Evolutionary conservation across 352 stramenopile species (phyloP).

Genomic region (Globisporangium splendens): DNA sequence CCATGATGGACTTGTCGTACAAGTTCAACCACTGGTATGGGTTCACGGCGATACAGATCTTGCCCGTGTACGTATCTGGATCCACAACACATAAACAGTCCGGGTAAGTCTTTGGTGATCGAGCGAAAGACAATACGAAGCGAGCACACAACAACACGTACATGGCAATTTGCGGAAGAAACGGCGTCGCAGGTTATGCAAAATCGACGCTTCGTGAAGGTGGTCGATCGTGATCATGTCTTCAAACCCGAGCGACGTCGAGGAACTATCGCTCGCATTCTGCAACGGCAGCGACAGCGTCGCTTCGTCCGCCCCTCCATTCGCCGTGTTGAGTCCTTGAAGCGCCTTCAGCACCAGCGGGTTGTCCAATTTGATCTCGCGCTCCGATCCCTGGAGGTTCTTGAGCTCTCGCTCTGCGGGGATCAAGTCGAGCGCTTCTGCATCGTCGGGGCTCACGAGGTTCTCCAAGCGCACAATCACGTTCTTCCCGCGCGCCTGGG

Average conservation of each 20-base stretch:
- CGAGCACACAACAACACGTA: conserved; percentile 29
- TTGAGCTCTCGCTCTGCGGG: conserved; percentile 49
- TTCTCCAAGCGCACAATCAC: conserved; percentile 68
- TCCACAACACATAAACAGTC: conserved; percentile 3
- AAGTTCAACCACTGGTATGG: conserved; percentile 86
- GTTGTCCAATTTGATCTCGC: conserved; percentile 53
- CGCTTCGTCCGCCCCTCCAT: conserved; percentile 8
- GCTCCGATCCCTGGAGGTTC: conserved; percentile 49
- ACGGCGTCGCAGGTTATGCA: conserved; percentile 75
- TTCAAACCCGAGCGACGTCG: conserved; percentile 54
- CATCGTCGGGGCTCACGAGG: conserved; percentile 47
- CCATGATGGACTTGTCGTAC: conserved; percentile 72
- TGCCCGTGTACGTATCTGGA: conserved; percentile 81
- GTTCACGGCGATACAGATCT: conserved; percentile 88
- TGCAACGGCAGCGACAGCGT: conserved; percentile 57
- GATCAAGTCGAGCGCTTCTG: conserved; percentile 33
- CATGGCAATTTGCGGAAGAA: conserved; percentile 80
- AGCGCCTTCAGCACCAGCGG: conserved; percentile 51
- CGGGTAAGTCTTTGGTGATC: no score
- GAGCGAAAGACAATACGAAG: no score
- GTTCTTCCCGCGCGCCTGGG: conserved; percentile 38
- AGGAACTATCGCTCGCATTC: conserved; percentile 48
- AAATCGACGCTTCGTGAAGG: conserved; percentile 82
- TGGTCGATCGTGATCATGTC: conserved; percentile 89
- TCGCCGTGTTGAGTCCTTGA: conserved; percentile 56